Evolutionary conservation across 345 rosid species (phyloP).

Genomic region (Gossypium mustelinum): DNA sequence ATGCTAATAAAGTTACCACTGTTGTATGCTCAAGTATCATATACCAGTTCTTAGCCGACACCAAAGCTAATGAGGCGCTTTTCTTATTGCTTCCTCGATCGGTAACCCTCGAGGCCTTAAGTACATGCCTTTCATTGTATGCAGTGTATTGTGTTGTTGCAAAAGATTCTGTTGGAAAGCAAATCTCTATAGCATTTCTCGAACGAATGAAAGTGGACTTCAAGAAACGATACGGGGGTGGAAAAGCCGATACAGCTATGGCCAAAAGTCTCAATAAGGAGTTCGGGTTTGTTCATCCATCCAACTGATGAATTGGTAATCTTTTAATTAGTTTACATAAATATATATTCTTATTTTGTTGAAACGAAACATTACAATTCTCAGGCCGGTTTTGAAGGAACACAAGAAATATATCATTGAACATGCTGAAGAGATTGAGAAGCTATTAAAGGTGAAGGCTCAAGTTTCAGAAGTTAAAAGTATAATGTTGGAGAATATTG

Average conservation of each 20-base stretch:
- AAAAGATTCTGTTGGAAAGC: constrained; percentile 84
- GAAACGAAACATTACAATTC: constrained; percentile 10
- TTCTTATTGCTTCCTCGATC: not conserved
- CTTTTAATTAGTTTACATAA: not conserved
- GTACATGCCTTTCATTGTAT: not conserved
- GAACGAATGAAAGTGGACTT: constrained; percentile 94
- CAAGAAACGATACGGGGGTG: constrained; percentile 84
- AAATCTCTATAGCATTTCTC: constrained; percentile 80
- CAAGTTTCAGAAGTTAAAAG: constrained; percentile 97
- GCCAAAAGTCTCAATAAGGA: constrained; percentile 94
- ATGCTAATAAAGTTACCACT: not conserved
- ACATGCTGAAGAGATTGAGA: constrained; percentile 96
- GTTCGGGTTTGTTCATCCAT: constrained; percentile 56
- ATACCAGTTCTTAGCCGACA: not conserved
- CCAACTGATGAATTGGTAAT: not conserved
- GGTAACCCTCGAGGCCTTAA: not conserved
- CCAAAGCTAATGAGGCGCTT: too few species aligned
- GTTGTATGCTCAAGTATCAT: not conserved
- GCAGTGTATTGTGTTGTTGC: constrained; percentile 97
- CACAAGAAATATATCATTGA: constrained; percentile 92
- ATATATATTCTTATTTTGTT: not conserved
- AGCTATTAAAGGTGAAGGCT: constrained; percentile 88
- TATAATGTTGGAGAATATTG: constrained; percentile 90
- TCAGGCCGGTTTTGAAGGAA: constrained; percentile 87
- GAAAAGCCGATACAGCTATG: constrained; percentile 87